Evolutionary conservation across 2,329 filamentous ascomycete species (phyloP).

Genomic region (Pseudocercospora pini-densiflorae): DNA sequence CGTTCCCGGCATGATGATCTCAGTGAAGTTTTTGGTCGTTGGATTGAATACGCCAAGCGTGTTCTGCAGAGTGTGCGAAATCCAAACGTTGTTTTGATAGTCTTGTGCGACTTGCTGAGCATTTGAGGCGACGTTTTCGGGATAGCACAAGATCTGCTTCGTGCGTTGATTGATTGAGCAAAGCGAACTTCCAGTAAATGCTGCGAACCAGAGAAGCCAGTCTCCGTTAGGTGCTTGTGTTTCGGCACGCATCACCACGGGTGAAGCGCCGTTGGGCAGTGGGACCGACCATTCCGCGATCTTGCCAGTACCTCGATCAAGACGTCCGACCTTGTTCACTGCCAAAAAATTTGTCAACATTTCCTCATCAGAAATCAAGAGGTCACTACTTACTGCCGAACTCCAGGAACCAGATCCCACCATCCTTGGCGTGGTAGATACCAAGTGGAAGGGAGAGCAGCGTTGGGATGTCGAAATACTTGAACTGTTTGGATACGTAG

Average conservation of each 20-base stretch:
- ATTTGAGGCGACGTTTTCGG: constrained; percentile 2
- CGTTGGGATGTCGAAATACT: constrained; percentile 11
- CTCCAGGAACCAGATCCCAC: constrained; percentile 17
- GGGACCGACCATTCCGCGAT: constrained; percentile 22
- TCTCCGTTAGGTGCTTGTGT: constrained; percentile 13
- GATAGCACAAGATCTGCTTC: constrained; percentile 10
- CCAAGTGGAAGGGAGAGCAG: constrained; percentile 4
- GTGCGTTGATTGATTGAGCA: constrained; percentile 10
- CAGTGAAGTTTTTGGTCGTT: constrained; percentile 10
- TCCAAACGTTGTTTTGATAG: constrained; percentile 14
- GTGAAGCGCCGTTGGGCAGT: neutral
- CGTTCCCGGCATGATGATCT: constrained; percentile 12
- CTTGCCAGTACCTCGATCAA: constrained; percentile 18
- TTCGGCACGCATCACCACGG: constrained; percentile 16
- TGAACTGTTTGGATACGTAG: constrained; percentile 13
- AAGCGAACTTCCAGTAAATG: constrained; percentile 1
- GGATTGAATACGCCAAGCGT: constrained; percentile 15
- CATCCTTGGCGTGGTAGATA: constrained; percentile 16
- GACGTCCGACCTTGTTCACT: constrained; percentile 16
- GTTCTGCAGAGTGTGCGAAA: constrained; percentile 8
- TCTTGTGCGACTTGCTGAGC: constrained; percentile 12
- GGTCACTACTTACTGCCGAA: neutral
- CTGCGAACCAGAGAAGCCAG: constrained; percentile 17
- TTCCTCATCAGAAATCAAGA: neutral
- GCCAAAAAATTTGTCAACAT: neutral